Evolutionary conservation across 108 stramenopile species (phyloP).

Genomic region (Seminavis robusta): DNA sequence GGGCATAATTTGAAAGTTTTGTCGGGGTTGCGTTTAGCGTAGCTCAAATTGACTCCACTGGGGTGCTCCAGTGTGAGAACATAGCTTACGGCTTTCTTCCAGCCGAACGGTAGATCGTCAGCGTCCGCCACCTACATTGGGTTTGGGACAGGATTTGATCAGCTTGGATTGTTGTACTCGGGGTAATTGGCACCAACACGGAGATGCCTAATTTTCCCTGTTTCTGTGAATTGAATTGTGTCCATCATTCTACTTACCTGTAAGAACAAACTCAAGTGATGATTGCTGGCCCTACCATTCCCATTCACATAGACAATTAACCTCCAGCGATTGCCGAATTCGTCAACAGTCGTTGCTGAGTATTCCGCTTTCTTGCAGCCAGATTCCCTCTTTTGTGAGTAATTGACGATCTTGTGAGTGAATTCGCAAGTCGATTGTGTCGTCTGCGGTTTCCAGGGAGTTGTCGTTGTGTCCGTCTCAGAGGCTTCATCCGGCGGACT

Average conservation of each 20-base stretch:
- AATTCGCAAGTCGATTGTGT: constrained; percentile 85
- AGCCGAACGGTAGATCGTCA: constrained; percentile 85
- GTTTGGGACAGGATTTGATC: no score
- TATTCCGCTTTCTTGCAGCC: constrained; percentile 93
- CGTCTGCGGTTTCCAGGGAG: constrained; percentile 72
- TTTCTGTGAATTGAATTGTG: no score
- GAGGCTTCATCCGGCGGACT: no score
- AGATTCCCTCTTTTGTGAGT: constrained; percentile 80
- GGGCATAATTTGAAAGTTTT: constrained; percentile 92
- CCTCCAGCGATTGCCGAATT: constrained; percentile 85
- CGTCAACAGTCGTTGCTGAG: constrained; percentile 68
- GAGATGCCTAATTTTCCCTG: no score
- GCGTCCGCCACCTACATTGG: constrained; percentile 72
- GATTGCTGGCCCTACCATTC: constrained; percentile 83
- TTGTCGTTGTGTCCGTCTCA: no score
- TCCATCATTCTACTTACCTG: constrained; percentile 51
- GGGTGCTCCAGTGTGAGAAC: constrained; percentile 88
- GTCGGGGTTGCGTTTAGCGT: constrained; percentile 89
- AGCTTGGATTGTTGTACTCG: no score
- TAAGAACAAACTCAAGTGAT: constrained; percentile 83
- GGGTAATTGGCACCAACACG: no score
- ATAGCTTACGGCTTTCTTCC: constrained; percentile 87
- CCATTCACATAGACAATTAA: constrained; percentile 90
- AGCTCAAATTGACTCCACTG: constrained; percentile 49
- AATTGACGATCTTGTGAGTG: constrained; percentile 77